These are phyloP conservation scores for Borealophlyctis nickersoniae DNA, from an alignment of 192 early-diverging fungal species.

Conservation along the genomic window DNA sequence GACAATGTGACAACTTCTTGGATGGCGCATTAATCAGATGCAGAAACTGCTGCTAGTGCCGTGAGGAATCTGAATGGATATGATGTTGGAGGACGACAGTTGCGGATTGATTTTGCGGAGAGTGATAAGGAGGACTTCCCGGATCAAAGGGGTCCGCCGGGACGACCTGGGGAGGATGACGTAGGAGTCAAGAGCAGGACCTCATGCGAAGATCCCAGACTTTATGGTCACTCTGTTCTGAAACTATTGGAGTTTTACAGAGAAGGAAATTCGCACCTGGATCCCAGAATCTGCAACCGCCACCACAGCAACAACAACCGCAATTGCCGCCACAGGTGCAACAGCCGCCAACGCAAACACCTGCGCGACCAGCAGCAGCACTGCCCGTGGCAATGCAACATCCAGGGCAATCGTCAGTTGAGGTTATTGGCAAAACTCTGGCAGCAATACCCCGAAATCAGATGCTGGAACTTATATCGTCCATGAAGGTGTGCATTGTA, in stretches of 20 bases:
- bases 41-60: slow-evolving; percentile 89
- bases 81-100: slow-evolving; percentile 80
- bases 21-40: slow-evolving; percentile 55
- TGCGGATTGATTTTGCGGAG: slow-evolving; percentile 93
- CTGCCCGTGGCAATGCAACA: slow-evolving; percentile 6
- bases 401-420: slow-evolving; percentile 33
- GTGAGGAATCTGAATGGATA: slow-evolving; percentile 90
- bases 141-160: not conserved
- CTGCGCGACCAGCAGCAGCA: no score
- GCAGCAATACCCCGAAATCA: slow-evolving; percentile 57
- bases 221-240: not conserved
- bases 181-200: no score
- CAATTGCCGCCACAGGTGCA: slow-evolving; percentile 19
- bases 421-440: slow-evolving; percentile 54
- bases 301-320: not conserved
- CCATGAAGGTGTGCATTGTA: slow-evolving; percentile 55
- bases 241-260: not conserved
- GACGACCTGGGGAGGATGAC: no score
- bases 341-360: no score
- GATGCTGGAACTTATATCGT: slow-evolving; percentile 60
- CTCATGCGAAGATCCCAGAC: no score
- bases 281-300: slow-evolving; percentile 9
- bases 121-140: slow-evolving; percentile 58
- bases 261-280: not conserved
- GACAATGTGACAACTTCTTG: no score